A percentile compares a stretch with the other conserved stretches of the same genome.
phyloP scores from a whole-genome alignment of 2,329 filamentous ascomycete species.

The Aspergillus sojae region DNA sequence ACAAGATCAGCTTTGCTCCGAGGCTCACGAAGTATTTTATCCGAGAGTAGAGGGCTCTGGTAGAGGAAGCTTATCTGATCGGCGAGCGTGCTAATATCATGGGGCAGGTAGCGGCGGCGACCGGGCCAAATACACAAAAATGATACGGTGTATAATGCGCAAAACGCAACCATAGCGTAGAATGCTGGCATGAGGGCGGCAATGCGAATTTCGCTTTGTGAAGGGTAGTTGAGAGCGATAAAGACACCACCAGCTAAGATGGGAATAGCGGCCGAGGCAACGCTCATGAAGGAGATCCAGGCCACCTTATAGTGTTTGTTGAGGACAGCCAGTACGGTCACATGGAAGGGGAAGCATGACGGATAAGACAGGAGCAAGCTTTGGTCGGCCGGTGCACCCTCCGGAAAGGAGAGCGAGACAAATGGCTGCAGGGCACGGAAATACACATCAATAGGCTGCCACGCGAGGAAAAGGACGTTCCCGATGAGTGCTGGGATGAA shows the following conservation, averaged over 20 bases:
- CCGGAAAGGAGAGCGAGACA: slow-evolving; percentile 53
- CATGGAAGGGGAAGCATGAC: slow-evolving; percentile 55
- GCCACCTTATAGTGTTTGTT: slow-evolving; percentile 62
- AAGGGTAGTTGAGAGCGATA: slow-evolving; percentile 61
- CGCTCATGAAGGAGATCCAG: slow-evolving; percentile 56
- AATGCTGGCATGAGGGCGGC: slow-evolving; percentile 74
- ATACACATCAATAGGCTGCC: slow-evolving; percentile 63
- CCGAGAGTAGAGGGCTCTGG: slow-evolving; percentile 69
- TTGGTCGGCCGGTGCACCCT: slow-evolving; percentile 57
- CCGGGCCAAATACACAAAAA: slow-evolving; percentile 64
- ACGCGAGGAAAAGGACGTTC: slow-evolving; percentile 60
- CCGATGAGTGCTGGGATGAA: slow-evolving; percentile 64
- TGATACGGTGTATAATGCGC: slow-evolving; percentile 69
- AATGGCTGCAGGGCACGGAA: slow-evolving; percentile 63
- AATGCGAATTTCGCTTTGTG: slow-evolving; percentile 56
- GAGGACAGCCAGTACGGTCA: slow-evolving; percentile 55
- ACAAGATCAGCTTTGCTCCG: slow-evolving; percentile 69
- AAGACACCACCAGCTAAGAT: slow-evolving; percentile 64
- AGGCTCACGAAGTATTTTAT: slow-evolving; percentile 72
- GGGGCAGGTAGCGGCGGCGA: slow-evolving; percentile 68
- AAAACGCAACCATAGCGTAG: slow-evolving; percentile 71
- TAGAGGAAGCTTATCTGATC: slow-evolving; percentile 78
- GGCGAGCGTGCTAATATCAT: slow-evolving; percentile 70
- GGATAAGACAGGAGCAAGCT: slow-evolving; percentile 62
- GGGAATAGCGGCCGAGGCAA: slow-evolving; percentile 57